Percentiles rank a stretch among this genome's conserved stretches.
phyloP scores from a whole-genome alignment of 257 asterid genomes.

The Pogostemon cablin region DNA sequence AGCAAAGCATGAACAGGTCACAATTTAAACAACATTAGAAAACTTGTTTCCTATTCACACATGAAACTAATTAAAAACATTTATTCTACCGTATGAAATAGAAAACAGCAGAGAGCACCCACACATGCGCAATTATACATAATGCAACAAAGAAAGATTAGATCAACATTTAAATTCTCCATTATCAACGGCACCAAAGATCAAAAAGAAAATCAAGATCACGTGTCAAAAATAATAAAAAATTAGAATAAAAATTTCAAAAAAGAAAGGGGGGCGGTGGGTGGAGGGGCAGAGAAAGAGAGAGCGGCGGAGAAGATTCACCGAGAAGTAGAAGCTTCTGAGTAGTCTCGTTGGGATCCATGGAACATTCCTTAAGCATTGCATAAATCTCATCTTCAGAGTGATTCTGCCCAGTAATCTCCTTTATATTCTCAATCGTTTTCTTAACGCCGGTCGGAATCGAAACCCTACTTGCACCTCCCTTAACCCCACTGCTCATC shows the following conservation, averaged over 20 bases:
- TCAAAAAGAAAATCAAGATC: conserved; percentile 48
- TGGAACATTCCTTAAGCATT: conserved; percentile 83
- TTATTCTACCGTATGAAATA: conserved; percentile 17
- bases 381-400: conserved; percentile 92
- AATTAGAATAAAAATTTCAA: conserved; percentile 3
- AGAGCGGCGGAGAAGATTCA: conserved; percentile 32
- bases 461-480: conserved; percentile 73
- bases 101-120: conserved; percentile 13
- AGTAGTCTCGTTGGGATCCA: conserved; percentile 96
- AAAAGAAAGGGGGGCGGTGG: background rate
- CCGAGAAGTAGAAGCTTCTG: conserved; percentile 90
- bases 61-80: background rate
- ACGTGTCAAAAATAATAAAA: conserved; percentile 11
- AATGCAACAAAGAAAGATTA: conserved; percentile 6
- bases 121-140: conserved; percentile 15
- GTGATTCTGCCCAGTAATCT: conserved; percentile 83
- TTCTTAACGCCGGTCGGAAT: conserved; percentile 71
- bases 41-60: conserved; percentile 4
- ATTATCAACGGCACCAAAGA: conserved; percentile 33
- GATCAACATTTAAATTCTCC: conserved; percentile 38
- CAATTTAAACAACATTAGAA: conserved; percentile 21
- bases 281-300: background rate
- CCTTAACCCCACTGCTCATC: conserved; percentile 78
- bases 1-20: conserved; percentile 4
- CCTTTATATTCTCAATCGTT: conserved; percentile 82